A percentile compares a stretch with the other conserved stretches of the same genome.
Evolutionary conservation across 768 basidiomycete genomes (phyloP).

Genomic region (Russula brevipes): DNA sequence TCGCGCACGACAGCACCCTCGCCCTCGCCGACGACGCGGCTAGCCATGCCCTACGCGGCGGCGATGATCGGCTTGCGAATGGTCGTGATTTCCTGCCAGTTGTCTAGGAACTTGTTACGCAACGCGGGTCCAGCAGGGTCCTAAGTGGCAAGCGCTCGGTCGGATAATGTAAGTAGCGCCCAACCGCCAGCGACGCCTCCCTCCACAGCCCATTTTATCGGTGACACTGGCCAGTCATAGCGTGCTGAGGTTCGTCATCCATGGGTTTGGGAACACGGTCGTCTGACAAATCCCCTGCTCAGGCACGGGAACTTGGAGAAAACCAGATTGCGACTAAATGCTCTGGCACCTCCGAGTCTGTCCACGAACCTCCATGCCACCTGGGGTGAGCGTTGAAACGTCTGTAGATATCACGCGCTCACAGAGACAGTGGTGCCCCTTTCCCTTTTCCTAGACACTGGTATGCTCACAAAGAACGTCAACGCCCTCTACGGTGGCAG

Average conservation of each 20-base stretch:
- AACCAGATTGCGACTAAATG: slow-evolving; percentile 39
- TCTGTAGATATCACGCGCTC: no score
- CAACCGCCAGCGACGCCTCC: background rate
- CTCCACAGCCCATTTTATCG: slow-evolving; percentile 34
- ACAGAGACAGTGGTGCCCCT: no score
- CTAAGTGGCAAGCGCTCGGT: no score
- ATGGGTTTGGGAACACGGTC: background rate
- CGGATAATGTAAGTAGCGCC: no score
- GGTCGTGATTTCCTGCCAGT: slow-evolving; percentile 69
- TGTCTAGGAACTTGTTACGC: slow-evolving; percentile 75
- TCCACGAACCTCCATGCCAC: slow-evolving; percentile 22
- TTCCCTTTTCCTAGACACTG: no score
- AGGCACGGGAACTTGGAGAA: slow-evolving; percentile 39
- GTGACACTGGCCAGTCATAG: slow-evolving; percentile 47
- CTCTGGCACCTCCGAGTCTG: slow-evolving; percentile 31
- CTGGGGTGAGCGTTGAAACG: background rate
- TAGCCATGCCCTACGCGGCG: slow-evolving; percentile 89
- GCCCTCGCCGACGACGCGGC: slow-evolving; percentile 65
- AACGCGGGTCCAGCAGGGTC: slow-evolving; percentile 53
- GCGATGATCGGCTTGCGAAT: slow-evolving; percentile 93
- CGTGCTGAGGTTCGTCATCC: slow-evolving; percentile 35
- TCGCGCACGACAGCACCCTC: slow-evolving; percentile 80
- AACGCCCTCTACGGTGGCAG: slow-evolving; percentile 19
- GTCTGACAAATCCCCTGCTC: background rate
- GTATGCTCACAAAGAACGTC: no score